Evolutionary conservation across 1,284 basidiomycete genomes (phyloP), one percentile per base, ranked within the genome.

Genomic region (Taiwanofungus camphoratus): DNA sequence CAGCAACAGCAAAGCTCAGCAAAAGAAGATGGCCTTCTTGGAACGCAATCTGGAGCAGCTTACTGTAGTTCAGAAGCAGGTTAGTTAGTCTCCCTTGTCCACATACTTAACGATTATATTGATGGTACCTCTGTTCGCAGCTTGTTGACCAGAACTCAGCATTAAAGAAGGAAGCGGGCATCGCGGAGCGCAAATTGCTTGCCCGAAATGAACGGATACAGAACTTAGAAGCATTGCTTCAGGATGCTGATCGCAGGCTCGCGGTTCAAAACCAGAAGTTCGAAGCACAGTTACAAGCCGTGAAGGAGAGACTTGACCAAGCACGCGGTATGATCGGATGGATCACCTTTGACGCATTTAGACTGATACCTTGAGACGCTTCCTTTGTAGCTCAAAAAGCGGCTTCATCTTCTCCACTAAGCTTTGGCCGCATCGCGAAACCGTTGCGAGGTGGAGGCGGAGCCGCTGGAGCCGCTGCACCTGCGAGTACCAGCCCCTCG

Each of bases 11-110:
- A 93, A 96, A 65, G 89, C 94, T 3, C 96, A 99, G 61, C 93
- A 97, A 71, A 94, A 95, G 79, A 98, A 98, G 79, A 96, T 99
- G 89, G 91, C 92, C 22, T 95, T 98, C 77, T 68, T 99, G 46
- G 95, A 98, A 62, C 87, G 95, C 51, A 99, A 99, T 63, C 71
- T 99, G 42, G 95, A 99, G 62, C 92, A 97, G 59, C 72, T 99
- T 54, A 95, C 92, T 33, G 70, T 91, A 44, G 94, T 99, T 26
- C 96, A 99, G 76, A 97, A 97, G 68, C 93, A 97, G 81, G 92
- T 83, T 48, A 39, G 69, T 55, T 33, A 24, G 39, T 24, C 34
- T 43, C 26, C 22, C 27, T 36, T n/a, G n/a, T n/a, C n/a, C n/a
- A n/a, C n/a, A n/a, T n/a, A n/a, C n/a, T n/a, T n/a, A n/a, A n/a